phyloP scores from a whole-genome alignment of 2,329 filamentous ascomycete species.

The Apiospora saccharicola region DNA sequence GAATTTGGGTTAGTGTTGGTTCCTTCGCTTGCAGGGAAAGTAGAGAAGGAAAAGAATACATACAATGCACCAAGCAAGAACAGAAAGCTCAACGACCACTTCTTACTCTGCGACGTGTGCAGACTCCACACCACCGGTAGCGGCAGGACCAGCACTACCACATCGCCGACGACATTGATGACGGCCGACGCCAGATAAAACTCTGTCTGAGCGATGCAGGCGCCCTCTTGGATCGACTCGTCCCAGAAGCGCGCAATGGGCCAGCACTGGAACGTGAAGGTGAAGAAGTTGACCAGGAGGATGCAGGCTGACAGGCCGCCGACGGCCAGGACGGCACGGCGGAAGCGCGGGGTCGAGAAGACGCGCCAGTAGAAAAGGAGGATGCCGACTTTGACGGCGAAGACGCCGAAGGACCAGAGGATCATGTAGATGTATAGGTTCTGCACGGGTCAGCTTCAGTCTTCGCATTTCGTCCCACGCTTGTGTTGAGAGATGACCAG shows the following conservation, averaged over 20 bases:
- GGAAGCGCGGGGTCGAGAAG: constrained; percentile 33
- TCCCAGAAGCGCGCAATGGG: constrained; percentile 23
- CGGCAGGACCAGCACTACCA: constrained; percentile 41
- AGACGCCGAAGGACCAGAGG: constrained; percentile 40
- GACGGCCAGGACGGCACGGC: neutral
- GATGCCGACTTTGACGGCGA: constrained; percentile 40
- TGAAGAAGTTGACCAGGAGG: constrained; percentile 5
- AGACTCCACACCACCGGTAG: constrained; percentile 42
- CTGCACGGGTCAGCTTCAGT: too few species aligned
- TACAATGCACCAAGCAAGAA: constrained; percentile 44
- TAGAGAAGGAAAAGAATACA: too few species aligned
- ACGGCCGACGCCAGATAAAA: constrained; percentile 39
- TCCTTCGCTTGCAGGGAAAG: too few species aligned
- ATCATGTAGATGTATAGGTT: constrained; percentile 37
- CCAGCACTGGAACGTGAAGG: constrained; percentile 6
- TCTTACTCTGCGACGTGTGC: constrained; percentile 39
- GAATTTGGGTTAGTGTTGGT: too few species aligned
- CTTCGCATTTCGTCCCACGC: too few species aligned
- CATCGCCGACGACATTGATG: constrained; percentile 41
- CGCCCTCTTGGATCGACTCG: constrained; percentile 22
- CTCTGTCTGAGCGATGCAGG: constrained; percentile 36
- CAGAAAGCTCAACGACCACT: constrained; percentile 42
- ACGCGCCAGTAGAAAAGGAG: constrained; percentile 42
- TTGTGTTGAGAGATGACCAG: too few species aligned
- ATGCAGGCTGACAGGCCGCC: neutral